Base-by-base conservation (phyloP, 495 filamentous ascomycete species). In the Neurospora africana region DNA sequence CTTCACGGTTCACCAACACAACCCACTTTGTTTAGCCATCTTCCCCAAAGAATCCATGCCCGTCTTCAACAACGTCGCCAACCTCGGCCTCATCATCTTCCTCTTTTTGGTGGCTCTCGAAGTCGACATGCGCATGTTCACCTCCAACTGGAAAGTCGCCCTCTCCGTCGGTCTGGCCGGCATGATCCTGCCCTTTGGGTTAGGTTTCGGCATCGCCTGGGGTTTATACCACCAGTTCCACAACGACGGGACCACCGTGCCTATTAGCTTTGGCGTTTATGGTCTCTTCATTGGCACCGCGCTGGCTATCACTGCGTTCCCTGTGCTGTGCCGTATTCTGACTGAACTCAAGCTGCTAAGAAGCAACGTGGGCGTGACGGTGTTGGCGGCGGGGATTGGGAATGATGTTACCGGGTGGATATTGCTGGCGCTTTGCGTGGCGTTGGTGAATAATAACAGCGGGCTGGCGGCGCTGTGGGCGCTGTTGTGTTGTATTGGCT, bases 381-480 rank as follows among this genome's bases (percentile, higher is more conserved):
- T 95, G 37, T 84, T 99, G 19, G 95, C 95, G 17, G 95, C 95
- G 11, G 95, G 95, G 40, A 94, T 98, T 38, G 94, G 94, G 11
- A 99, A 99, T 74, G 95, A 99, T 77, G 94, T 98, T 30, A 77
- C 75, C 9, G 95, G 95, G 44, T 99, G 95, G 95, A 89, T 99
- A 74, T 84, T 99, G 36, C 89, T 99, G 9, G 95, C 95, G 3
- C 89, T 99, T 43, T 98, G 94, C 77, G 95, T 99, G 40, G 93
- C 95, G 3, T 82, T 99, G 70, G 95, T 97, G 69, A 99, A 99
- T 77, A 93, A 94, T 19, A 89, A 88, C 44, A 90, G 85, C 71
- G 95, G 95, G 3, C 76, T 99, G 30, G 91, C 93, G 5, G 95
- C 95, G 5, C 85, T 99, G 8, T 99, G 90, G 79, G 93, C 97